Base-by-base conservation (phyloP, 2,329 filamentous ascomycete genomes). In the Xylariaceae sp. region DNA sequence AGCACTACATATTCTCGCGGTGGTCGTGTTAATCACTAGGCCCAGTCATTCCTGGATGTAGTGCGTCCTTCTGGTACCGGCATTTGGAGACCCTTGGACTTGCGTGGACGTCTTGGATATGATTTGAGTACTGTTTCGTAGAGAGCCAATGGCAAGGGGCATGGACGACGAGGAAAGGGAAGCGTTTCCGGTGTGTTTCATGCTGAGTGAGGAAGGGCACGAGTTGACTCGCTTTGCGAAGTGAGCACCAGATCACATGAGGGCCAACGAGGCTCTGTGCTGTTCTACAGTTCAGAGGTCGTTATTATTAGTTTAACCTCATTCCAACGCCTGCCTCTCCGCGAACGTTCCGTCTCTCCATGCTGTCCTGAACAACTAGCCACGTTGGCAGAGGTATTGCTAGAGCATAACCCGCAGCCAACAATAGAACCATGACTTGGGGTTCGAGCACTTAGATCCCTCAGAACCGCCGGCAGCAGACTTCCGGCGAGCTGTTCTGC, bases 361-460 rank as follows among this genome's bases (percentile, higher is more conserved):
- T 18, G 45, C 56, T 65, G 67, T 67, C 66, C 67, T 66, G 64
- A 62, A 65, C 65, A 68, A 63, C 66, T 70, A 70, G 67, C 69
- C 69, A 70, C 67, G 67, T 70, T 65, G 67, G 67, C 63, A 65
- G 62, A 69, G 60, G 65, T 58, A 61, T 64, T 66, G 61, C 64
- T 64, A 58, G 59, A 58, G 47, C 62, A 61, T 55, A 63, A 64
- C 64, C 66, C 71, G 68, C 66, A 70, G 69, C 67, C 61, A 69
- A 67, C 67, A 68, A 64, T 68, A 51, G 60, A 58, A 64, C 64
- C 64, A 69, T 63, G 68, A 64, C 62, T 64, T 59, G 66, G 65
- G 64, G 61, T 62, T 67, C 63, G 58, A 65, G 57, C 57, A 62
- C 64, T 62, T 60, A 62, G 57, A 59, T 48, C 62, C 65, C 61